Evolutionary conservation across 768 basidiomycete genomes (phyloP).

Genomic region (Paxillus rubicundulus): DNA sequence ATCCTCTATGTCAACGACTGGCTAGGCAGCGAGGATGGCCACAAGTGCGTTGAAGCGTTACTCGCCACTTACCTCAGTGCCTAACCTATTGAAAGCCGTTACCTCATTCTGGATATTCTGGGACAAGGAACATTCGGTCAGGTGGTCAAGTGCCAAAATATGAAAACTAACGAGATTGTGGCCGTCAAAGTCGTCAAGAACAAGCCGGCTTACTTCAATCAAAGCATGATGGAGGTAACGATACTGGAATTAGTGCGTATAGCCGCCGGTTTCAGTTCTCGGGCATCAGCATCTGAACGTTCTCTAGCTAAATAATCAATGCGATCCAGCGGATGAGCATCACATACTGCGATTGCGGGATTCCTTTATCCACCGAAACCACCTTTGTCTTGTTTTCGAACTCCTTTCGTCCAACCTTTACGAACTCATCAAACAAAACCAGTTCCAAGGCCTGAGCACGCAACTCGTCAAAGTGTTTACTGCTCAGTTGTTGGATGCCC

Average conservation of each 20-base stretch:
- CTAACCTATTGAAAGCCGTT: constrained; percentile 48
- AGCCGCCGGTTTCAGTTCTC: not conserved
- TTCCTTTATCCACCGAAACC: constrained; percentile 94
- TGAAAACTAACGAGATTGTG: constrained; percentile 98
- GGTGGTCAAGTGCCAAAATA: constrained; percentile 99
- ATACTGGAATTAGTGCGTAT: constrained; percentile 87
- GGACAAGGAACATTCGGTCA: constrained; percentile 99
- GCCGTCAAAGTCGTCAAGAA: constrained; percentile 99
- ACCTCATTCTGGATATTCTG: constrained; percentile 95
- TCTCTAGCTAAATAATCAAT: constrained; percentile 86
- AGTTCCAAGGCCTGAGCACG: constrained; percentile 95
- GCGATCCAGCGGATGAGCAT: constrained; percentile 92
- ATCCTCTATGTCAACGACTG: constrained; percentile 99
- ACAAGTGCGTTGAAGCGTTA: constrained; percentile 64
- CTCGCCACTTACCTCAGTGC: not conserved
- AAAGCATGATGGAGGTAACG: constrained; percentile 99
- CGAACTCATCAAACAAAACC: constrained; percentile 99
- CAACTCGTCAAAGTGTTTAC: constrained; percentile 99
- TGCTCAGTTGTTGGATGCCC: constrained; percentile 87
- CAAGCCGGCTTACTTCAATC: constrained; percentile 99
- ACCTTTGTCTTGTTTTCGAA: constrained; percentile 97
- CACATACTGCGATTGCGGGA: constrained; percentile 94
- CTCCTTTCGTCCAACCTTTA: constrained; percentile 95
- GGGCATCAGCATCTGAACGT: constrained; percentile 1
- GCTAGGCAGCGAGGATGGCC: constrained; percentile 89